Percentiles rank a stretch among this genome's conserved stretches.
Evolutionary conservation across 305 asterid species (phyloP).

Genomic region (Euphrasia arctica): DNA sequence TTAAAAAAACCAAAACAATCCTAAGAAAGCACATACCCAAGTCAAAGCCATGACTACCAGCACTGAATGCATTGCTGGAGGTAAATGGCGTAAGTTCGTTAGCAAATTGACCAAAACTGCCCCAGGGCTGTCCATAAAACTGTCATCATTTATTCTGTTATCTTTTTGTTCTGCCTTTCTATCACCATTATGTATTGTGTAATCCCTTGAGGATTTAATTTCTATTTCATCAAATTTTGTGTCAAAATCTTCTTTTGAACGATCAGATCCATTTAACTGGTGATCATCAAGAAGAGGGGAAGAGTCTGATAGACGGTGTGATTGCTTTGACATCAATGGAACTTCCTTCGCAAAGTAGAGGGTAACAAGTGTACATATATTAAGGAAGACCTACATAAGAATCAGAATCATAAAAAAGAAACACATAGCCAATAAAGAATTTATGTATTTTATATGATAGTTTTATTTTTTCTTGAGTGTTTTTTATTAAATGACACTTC

Average conservation of each 20-base stretch:
- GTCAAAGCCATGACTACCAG: constrained; percentile 98
- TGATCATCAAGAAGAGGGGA: constrained; percentile 83
- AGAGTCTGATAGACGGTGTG: constrained; percentile 60
- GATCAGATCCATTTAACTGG: constrained; percentile 44
- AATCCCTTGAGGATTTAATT: constrained; percentile 46
- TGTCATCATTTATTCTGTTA: constrained; percentile 45
- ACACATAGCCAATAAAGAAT: constrained; percentile 12
- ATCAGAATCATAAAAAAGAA: constrained; percentile 24
- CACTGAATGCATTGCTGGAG: constrained; percentile 96
- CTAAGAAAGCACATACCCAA: constrained; percentile 57
- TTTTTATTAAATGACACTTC: too few species aligned
- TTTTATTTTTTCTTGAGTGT: neutral
- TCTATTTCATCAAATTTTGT: constrained; percentile 30
- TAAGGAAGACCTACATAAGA: constrained; percentile 63
- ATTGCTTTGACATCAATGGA: constrained; percentile 54
- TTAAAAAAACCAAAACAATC: neutral
- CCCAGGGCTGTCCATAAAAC: constrained; percentile 79
- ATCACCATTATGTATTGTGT: constrained; percentile 28
- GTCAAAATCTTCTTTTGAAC: constrained; percentile 40
- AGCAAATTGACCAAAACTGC: constrained; percentile 93
- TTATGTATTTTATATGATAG: constrained; percentile 2
- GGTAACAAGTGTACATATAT: constrained; percentile 75
- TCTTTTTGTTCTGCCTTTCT: constrained; percentile 40
- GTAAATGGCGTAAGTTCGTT: constrained; percentile 95
- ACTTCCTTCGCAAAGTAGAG: constrained; percentile 94